Evolutionary conservation across 208 protist species (phyloP).

Genomic region (Trypanosomatidae sp.): DNA sequence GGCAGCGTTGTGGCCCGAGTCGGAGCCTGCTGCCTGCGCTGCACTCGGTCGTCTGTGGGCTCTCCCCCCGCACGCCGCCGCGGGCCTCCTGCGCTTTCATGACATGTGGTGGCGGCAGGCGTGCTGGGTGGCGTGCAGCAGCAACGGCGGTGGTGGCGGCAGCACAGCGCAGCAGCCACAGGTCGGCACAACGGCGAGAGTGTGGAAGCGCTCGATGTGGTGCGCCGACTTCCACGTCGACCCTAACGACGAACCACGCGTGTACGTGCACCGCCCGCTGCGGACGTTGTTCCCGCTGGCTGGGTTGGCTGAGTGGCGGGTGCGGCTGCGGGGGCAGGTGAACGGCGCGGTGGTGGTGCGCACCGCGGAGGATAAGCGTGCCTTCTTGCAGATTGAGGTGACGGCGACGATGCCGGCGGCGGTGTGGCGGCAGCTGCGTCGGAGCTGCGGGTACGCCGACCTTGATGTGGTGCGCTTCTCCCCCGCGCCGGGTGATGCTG

Average conservation of each 20-base stretch:
- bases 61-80: too few relatives aligned
- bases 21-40: too few relatives aligned
- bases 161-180: slow-evolving; percentile 14
- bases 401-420: background rate
- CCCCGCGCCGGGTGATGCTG: slow-evolving; percentile 13
- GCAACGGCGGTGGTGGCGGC: background rate
- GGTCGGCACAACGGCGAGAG: too few relatives aligned
- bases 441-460: slow-evolving; percentile 1
- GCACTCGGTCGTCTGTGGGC: too few relatives aligned
- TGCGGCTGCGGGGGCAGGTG: slow-evolving; percentile 17
- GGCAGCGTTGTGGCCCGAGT: too few relatives aligned
- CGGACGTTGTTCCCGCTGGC: slow-evolving; percentile 43
- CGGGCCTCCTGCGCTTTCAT: too few relatives aligned
- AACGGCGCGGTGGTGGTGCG: slow-evolving; percentile 2
- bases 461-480: slow-evolving; percentile 19
- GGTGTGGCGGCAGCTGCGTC: slow-evolving; percentile 13
- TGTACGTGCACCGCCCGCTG: slow-evolving; percentile 31
- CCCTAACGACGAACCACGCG: slow-evolving; percentile 18
- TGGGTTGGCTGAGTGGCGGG: slow-evolving; percentile 10
- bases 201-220: slow-evolving; percentile 32
- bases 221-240: slow-evolving; percentile 30
- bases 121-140: too few relatives aligned
- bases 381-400: slow-evolving; percentile 18
- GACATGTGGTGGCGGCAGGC: too few relatives aligned
- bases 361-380: background rate